Evolutionary conservation across 2,329 filamentous ascomycete genomes (phyloP).

Genomic region (Chrysosporium keratinophilum): DNA sequence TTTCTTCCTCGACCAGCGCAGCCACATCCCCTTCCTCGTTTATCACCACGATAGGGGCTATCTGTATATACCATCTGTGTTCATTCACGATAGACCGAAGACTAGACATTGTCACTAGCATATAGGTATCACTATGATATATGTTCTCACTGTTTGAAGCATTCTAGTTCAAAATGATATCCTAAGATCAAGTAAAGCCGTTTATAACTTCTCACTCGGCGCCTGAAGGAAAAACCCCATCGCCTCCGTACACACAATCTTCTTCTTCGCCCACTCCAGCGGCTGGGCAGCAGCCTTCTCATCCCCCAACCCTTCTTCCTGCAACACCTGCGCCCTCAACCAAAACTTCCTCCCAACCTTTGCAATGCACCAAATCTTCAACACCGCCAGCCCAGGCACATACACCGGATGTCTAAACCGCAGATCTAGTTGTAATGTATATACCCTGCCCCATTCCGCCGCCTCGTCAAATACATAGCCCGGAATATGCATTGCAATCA

Average conservation of each 20-base stretch:
- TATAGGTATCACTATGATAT: neutral
- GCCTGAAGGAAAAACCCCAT: slow-evolving; percentile 34
- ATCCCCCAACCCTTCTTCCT: slow-evolving; percentile 26
- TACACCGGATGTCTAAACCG: slow-evolving; percentile 31
- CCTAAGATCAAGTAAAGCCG: neutral
- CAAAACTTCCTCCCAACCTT: slow-evolving; percentile 33
- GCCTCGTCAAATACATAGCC: slow-evolving; percentile 13
- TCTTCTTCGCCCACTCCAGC: slow-evolving; percentile 26
- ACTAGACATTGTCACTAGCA: neutral
- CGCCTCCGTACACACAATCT: slow-evolving; percentile 31
- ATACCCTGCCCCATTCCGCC: slow-evolving; percentile 26
- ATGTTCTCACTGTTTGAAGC: too few species aligned
- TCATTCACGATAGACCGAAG: neutral
- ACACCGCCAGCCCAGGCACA: slow-evolving; percentile 30
- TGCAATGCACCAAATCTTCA: slow-evolving; percentile 29
- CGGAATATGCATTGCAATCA: slow-evolving; percentile 27
- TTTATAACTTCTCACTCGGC: slow-evolving; percentile 23
- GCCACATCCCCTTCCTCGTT: too few species aligned
- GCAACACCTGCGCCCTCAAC: slow-evolving; percentile 32
- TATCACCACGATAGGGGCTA: too few species aligned
- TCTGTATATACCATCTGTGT: neutral
- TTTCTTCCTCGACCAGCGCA: too few species aligned
- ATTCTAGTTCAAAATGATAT: neutral
- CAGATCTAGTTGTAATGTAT: slow-evolving; percentile 34
- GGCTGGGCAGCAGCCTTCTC: slow-evolving; percentile 19